Conservation (phyloP, 192 early-diverging fungal species). For the Coemansia brasiliensis region DNA sequence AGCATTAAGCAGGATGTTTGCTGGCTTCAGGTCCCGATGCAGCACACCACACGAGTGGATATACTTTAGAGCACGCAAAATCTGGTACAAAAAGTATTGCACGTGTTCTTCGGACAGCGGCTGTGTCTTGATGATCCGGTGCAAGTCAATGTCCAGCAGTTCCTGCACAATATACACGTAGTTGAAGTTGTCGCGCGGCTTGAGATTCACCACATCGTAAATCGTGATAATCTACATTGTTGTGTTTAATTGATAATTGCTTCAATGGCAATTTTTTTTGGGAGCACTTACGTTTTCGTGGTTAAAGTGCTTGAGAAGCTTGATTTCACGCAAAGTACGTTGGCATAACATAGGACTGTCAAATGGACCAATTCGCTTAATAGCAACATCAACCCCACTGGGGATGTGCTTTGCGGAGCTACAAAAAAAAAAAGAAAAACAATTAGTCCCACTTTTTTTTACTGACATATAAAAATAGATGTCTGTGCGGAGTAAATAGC, state of each 20-base stretch:
- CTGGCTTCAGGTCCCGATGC: conserved; percentile 95
- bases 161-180: conserved; percentile 65
- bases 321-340: conserved; percentile 80
- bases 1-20: conserved; percentile 95
- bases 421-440: conserved; percentile 19
- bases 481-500: background rate
- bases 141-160: conserved; percentile 87
- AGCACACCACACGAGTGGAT: conserved; percentile 92
- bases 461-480: background rate
- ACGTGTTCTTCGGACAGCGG: conserved; percentile 81
- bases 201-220: conserved; percentile 53
- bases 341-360: conserved; percentile 84
- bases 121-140: conserved; percentile 87
- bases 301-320: conserved; percentile 80
- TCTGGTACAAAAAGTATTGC: conserved; percentile 91
- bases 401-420: conserved; percentile 81
- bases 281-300: conserved; percentile 70
- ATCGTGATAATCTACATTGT: conserved; percentile 47
- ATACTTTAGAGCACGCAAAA: conserved; percentile 86
- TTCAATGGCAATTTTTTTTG: background rate
- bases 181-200: conserved; percentile 48
- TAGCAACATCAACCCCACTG: conserved; percentile 82
- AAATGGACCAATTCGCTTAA: conserved; percentile 88
- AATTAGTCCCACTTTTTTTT: background rate
- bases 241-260: background rate